These are phyloP conservation scores for Solanum piurae DNA, from an alignment of 257 asterid species.

Conservation along the genomic window DNA sequence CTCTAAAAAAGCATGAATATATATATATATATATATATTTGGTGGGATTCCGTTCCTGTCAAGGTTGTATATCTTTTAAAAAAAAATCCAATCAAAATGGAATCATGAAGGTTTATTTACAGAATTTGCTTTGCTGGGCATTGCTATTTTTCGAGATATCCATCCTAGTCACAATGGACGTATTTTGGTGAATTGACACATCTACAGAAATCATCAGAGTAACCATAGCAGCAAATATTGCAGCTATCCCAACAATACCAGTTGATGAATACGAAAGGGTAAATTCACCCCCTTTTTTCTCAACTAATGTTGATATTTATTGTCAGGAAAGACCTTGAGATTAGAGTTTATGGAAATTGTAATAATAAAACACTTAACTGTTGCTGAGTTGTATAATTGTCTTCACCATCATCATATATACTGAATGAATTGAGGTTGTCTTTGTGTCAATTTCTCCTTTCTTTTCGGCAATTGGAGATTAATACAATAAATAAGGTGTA, in stretches of 20 bases:
- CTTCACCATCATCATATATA: neutral
- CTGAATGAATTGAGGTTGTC: neutral
- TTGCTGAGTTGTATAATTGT: neutral
- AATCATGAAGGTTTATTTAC: neutral
- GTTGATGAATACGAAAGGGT: constrained; percentile 41
- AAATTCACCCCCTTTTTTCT: neutral
- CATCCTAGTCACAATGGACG: neutral
- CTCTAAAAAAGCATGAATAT: too few species aligned
- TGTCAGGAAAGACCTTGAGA: constrained; percentile 62
- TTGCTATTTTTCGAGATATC: neutral
- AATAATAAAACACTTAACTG: neutral
- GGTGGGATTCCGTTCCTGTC: too few species aligned
- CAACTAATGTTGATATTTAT: constrained; percentile 5
- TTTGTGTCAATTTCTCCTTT: neutral
- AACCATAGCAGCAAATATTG: constrained; percentile 40
- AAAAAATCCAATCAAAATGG: neutral
- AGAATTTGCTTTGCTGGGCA: neutral
- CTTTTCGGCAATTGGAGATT: too few species aligned
- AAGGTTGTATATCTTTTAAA: too few species aligned
- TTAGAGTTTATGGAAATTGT: constrained; percentile 16
- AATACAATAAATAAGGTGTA: neutral
- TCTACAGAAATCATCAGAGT: neutral
- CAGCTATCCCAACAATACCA: constrained; percentile 59
- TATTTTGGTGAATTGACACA: neutral
- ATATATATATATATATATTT: too few species aligned